phyloP scores from a whole-genome alignment of 2,329 filamentous ascomycete genomes.

The Apiospora saccharicola region DNA sequence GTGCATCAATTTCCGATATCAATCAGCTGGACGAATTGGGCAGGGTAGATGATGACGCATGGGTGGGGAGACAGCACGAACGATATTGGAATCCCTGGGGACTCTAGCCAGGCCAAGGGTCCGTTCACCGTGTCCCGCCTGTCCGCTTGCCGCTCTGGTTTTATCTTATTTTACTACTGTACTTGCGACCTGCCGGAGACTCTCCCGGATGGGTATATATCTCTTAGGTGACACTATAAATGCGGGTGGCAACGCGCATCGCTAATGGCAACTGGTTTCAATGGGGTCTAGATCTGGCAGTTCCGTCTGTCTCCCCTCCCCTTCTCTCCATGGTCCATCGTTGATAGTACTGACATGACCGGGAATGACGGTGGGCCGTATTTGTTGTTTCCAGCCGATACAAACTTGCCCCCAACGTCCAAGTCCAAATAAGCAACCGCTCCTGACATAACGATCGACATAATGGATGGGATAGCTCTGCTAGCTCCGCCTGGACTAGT shows the following conservation, averaged over 20 bases:
- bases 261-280: neutral
- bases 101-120: slow-evolving; percentile 1
- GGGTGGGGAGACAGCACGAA: slow-evolving; percentile 3
- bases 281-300: neutral
- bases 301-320: neutral
- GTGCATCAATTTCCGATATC: neutral
- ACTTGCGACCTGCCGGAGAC: neutral
- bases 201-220: neutral
- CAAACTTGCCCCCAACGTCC: neutral
- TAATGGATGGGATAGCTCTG: slow-evolving; percentile 7
- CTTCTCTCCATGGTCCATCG: neutral
- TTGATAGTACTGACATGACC: neutral
- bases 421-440: slow-evolving; percentile 14
- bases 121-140: neutral
- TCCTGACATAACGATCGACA: slow-evolving; percentile 17
- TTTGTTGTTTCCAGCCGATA: neutral
- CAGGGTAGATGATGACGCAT: slow-evolving; percentile 12
- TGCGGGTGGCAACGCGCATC: neutral
- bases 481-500: neutral
- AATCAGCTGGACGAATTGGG: neutral
- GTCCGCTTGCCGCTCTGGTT: neutral
- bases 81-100: slow-evolving; percentile 6
- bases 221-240: neutral
- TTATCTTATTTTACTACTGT: neutral
- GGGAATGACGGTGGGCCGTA: neutral